Base-by-base conservation (phyloP, 805 yeast genomes). In the Metschnikowia lunata region DNA sequence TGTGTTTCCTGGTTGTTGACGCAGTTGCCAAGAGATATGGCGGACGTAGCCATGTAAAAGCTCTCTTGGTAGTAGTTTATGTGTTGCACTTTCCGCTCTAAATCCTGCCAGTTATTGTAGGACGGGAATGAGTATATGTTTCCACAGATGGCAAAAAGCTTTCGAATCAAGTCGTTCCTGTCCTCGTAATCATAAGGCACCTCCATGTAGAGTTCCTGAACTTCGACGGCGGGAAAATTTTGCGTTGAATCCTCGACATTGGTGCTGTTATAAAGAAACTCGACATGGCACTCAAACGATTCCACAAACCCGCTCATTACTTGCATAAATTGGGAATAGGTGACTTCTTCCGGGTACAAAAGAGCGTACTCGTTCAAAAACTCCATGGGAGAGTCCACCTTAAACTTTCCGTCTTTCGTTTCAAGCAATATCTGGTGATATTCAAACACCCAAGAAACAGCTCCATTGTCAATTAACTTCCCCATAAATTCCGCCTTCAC, bases 1-100 rank as follows among this genome's bases (percentile, higher is more conserved):
- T 55, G 52, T n/a, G 55, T 49, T 3, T 44, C 60, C 8, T 40
- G 14, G 43, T 56, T 55, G 31, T 47, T 46, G 26, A 71, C 59
- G 41, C 56, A 65, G 47, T 71, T 71, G 1, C 75, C 75, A 3
- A 71, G 51, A 9, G 58, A 56, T 7, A 70, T 55, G 15, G 65
- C 63, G 2, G 47, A 15, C 8, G 37, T 30, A 1, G 49, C 30
- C 8, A 34, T 11, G 8, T 36, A 42, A 13, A 29, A 39, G 31
- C 13, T 12, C 34, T 15, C 29, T 6, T 23, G 28, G 2, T 36
- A 12, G 18, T 26, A 12, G 18, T 26, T n/a, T 18, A 38, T 4
- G 6, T 33, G 13, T 1, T 11, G 38, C 4, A 65, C 40, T 14
- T 62, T 59, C 37, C 32, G 30, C 8, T 42, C 36, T 12, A 64